Evolutionary conservation across 805 yeast genomes (phyloP).

Genomic region (Metschnikowia cubensis): DNA sequence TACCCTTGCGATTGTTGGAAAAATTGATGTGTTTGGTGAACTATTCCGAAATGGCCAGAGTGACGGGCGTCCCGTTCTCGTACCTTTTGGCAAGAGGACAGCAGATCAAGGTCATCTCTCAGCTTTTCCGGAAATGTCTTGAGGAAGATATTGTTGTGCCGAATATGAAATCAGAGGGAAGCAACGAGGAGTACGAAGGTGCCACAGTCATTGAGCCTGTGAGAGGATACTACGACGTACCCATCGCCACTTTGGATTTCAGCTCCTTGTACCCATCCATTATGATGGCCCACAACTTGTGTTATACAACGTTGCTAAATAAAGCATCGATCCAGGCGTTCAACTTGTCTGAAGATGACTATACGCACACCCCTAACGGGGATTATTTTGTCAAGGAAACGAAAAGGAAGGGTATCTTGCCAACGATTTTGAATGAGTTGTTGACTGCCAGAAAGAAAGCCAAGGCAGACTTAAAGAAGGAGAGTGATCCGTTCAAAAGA

Average conservation of each 20-base stretch:
- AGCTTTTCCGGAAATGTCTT: constrained; percentile 87
- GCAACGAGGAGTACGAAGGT: constrained; percentile 94
- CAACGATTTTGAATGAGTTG: constrained; percentile 86
- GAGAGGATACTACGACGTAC: constrained; percentile 94
- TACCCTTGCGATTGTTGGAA: constrained; percentile 83
- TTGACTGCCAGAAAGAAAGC: constrained; percentile 91
- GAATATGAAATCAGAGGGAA: constrained; percentile 76
- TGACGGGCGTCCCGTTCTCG: constrained; percentile 96
- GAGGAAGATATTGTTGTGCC: constrained; percentile 87
- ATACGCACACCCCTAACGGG: constrained; percentile 84
- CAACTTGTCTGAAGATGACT: constrained; percentile 66
- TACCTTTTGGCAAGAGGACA: constrained; percentile 89
- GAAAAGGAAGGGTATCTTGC: constrained; percentile 79
- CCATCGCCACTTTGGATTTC: constrained; percentile 97
- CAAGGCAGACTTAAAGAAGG: constrained; percentile 82
- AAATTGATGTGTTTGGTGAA: constrained; percentile 95
- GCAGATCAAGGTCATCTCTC: constrained; percentile 96
- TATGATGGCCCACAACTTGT: constrained; percentile 85
- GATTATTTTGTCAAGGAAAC: constrained; percentile 77
- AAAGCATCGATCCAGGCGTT: constrained; percentile 64
- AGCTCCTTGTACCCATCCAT: constrained; percentile 94
- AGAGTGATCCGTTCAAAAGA: constrained; percentile 88
- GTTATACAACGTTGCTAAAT: constrained; percentile 85
- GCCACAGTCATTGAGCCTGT: constrained; percentile 98
- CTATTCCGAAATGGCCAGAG: constrained; percentile 99